phyloP scores from a whole-genome alignment of 495 filamentous ascomycete species.

The Penicillium antarcticum region DNA sequence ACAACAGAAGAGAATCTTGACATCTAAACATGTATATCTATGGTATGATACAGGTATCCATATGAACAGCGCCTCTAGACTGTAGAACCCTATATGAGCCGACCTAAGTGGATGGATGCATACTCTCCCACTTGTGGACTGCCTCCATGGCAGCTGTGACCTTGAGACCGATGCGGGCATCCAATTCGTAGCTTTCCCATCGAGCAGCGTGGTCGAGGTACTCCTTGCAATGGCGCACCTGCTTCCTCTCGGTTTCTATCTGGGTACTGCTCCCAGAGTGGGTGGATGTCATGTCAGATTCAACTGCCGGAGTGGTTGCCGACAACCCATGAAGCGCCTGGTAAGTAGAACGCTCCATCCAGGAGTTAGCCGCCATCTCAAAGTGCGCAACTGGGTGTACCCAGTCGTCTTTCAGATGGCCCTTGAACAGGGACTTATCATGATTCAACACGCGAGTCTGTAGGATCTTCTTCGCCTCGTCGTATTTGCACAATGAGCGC shows the following conservation, averaged over 20 bases:
- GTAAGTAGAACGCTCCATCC: conserved; percentile 58
- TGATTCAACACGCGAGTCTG: conserved; percentile 57
- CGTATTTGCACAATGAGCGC: conserved; percentile 56
- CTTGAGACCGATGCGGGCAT: conserved; percentile 80
- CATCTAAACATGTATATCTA: conserved; percentile 1
- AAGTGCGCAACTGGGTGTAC: conserved; percentile 77
- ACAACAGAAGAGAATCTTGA: neutral
- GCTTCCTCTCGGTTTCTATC: conserved; percentile 41
- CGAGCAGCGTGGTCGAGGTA: conserved; percentile 74
- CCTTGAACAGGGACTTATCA: conserved; percentile 68
- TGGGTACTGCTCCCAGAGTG: conserved; percentile 5
- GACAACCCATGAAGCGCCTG: conserved; percentile 24
- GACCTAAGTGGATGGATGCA: conserved; percentile 19
- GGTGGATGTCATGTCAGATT: neutral
- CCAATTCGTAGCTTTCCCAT: conserved; percentile 85
- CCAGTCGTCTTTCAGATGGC: conserved; percentile 76
- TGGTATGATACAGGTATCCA: conserved; percentile 6
- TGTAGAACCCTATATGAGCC: neutral
- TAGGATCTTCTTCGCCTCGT: conserved; percentile 63
- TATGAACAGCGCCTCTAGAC: conserved; percentile 3
- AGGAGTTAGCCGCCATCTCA: conserved; percentile 80
- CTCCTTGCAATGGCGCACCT: conserved; percentile 63
- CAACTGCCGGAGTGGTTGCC: conserved; percentile 13
- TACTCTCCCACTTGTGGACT: conserved; percentile 60
- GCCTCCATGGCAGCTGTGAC: conserved; percentile 78